phyloP scores from a whole-genome alignment of 306 rosid genomes.

The Corylus heterophylla region DNA sequence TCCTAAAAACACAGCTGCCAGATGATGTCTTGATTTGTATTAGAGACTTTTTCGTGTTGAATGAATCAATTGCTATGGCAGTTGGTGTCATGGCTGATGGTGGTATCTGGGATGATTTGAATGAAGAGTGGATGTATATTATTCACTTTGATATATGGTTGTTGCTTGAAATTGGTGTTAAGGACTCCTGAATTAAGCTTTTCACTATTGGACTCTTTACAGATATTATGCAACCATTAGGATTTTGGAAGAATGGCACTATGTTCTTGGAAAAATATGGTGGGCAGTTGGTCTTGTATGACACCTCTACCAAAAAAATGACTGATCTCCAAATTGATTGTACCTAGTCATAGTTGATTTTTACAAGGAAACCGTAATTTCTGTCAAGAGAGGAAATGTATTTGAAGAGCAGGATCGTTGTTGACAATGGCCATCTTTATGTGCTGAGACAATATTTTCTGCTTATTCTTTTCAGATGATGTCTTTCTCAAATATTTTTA shows the following conservation, averaged over 20 bases:
- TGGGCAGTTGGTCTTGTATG: background rate
- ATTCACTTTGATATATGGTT: background rate
- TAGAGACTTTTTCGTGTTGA: background rate
- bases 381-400: no score
- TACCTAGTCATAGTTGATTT: background rate
- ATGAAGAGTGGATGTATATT: no score
- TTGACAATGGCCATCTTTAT: no score
- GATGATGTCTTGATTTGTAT: background rate
- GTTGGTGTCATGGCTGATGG: background rate
- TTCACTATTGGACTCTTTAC: background rate
- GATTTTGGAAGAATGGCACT: background rate
- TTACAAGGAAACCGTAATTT: background rate
- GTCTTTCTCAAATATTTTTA: no score
- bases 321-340: background rate
- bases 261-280: background rate
- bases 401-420: background rate
- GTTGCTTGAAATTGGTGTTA: background rate
- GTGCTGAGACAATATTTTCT: no score
- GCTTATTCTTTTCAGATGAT: no score
- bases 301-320: background rate
- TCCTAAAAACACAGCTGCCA: background rate
- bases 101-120: no score
- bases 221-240: background rate
- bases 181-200: background rate
- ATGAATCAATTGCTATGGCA: background rate